phyloP scores from a whole-genome alignment of 192 early-diverging fungal genomes.

The Rhizophagus clarus region DNA sequence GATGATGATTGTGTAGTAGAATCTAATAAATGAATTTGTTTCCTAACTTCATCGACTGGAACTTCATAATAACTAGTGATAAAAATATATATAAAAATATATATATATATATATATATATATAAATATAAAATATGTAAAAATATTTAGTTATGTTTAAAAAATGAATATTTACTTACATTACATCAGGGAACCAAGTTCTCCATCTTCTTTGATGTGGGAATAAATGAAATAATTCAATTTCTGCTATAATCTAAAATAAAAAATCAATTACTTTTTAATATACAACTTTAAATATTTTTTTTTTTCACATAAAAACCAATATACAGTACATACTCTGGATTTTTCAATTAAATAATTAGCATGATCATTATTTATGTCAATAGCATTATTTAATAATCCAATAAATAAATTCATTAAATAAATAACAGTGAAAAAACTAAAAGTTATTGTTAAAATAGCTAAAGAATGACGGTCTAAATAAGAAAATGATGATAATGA shows the following conservation, averaged over 20 bases:
- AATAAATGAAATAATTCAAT: slow-evolving; percentile 15
- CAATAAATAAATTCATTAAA: slow-evolving; percentile 22
- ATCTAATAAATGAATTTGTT: background rate
- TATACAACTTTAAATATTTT: too few species aligned
- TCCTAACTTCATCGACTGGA: background rate
- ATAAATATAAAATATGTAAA: background rate
- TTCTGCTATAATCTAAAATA: slow-evolving; percentile 3
- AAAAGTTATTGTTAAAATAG: background rate
- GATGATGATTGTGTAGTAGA: too few species aligned
- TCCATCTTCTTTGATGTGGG: slow-evolving; percentile 14
- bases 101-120: background rate
- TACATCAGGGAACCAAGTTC: background rate
- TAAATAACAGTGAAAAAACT: slow-evolving; percentile 13
- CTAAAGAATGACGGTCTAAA: background rate
- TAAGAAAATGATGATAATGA: background rate
- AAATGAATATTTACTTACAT: background rate
- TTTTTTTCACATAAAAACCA: background rate
- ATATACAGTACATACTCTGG: background rate
- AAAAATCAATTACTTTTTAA: background rate
- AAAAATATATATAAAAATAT: background rate
- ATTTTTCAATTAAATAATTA: background rate
- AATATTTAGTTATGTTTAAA: too few species aligned
- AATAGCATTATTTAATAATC: slow-evolving; percentile 15
- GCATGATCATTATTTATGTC: background rate
- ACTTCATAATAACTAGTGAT: background rate